Conservation (phyloP, 768 basidiomycete species). For the Boletellus ananiceps region DNA sequence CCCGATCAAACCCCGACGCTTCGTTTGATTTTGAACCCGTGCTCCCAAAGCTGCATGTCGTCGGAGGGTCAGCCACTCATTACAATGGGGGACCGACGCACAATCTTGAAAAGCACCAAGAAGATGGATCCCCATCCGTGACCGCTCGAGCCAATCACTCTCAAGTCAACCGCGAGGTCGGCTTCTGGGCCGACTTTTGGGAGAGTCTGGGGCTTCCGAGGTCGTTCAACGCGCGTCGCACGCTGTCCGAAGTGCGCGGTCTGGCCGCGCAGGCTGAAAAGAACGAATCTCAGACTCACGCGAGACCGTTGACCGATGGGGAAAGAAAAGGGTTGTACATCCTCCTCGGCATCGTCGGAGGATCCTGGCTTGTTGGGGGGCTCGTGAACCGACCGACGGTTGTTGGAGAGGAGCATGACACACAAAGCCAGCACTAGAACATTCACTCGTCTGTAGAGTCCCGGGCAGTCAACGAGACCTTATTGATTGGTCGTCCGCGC, state of each 20-base stretch:
- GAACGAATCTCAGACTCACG: slow-evolving; percentile 17
- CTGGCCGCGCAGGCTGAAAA: slow-evolving; percentile 13
- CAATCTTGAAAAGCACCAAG: slow-evolving; percentile 31
- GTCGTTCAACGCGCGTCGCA: slow-evolving; percentile 23
- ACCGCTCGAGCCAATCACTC: slow-evolving; percentile 8
- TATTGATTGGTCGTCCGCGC: neutral
- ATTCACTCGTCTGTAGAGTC: slow-evolving; percentile 4
- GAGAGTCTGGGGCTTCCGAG: slow-evolving; percentile 36
- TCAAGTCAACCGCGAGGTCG: slow-evolving; percentile 11
- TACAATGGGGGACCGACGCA: slow-evolving; percentile 45
- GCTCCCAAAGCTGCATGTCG: slow-evolving; percentile 47
- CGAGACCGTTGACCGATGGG: slow-evolving; percentile 37
- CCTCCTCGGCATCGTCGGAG: slow-evolving; percentile 44
- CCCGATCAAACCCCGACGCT: slow-evolving; percentile 32
- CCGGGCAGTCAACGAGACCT: neutral
- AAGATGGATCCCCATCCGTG: neutral
- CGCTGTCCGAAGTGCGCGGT: slow-evolving; percentile 7
- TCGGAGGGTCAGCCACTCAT: slow-evolving; percentile 45
- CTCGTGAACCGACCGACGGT: slow-evolving; percentile 15
- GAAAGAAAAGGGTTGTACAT: slow-evolving; percentile 47
- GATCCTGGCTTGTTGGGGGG: slow-evolving; percentile 46
- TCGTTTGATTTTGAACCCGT: slow-evolving; percentile 22
- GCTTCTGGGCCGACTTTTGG: slow-evolving; percentile 34
- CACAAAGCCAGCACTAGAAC: slow-evolving; percentile 13
- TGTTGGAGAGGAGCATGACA: slow-evolving; percentile 9